A percentile compares a stretch with the other conserved stretches of the same genome.
Evolutionary conservation across 1,284 basidiomycete species (phyloP).

Genomic region (Leccinum insigne): DNA sequence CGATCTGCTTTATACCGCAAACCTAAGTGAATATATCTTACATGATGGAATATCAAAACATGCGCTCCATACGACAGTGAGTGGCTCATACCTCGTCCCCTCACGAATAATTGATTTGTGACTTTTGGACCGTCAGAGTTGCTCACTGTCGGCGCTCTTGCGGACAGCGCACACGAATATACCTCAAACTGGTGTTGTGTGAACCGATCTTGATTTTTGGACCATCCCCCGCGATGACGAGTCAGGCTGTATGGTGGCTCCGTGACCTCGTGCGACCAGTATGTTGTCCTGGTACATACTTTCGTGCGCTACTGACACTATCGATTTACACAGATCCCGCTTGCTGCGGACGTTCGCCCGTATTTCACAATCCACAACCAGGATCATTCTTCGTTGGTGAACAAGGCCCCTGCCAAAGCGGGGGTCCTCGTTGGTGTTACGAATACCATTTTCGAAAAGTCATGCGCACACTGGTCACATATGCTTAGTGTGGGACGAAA

Average conservation of each 20-base stretch:
- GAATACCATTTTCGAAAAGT: conserved; percentile 91
- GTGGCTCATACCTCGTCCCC: too few species aligned
- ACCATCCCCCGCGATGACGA: conserved; percentile 77
- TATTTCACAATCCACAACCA: conserved; percentile 97
- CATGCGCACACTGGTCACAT: conserved; percentile 94
- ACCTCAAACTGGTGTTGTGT: conserved; percentile 60
- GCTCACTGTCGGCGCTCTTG: too few species aligned
- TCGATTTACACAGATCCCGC: conserved; percentile 60
- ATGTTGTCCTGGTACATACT: conserved; percentile 23
- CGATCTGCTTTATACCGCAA: too few species aligned
- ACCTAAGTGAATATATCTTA: too few species aligned
- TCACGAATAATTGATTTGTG: too few species aligned
- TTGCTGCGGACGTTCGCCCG: conserved; percentile 86
- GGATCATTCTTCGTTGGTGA: conserved; percentile 77
- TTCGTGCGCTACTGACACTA: not conserved
- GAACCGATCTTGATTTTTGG: conserved; percentile 91
- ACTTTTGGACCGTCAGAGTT: too few species aligned
- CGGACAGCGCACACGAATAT: too few species aligned
- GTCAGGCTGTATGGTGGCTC: conserved; percentile 90
- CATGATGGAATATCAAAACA: too few species aligned
- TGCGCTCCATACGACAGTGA: too few species aligned
- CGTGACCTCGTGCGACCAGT: conserved; percentile 88
- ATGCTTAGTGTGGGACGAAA: conserved; percentile 65
- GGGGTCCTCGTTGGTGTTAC: conserved; percentile 91
- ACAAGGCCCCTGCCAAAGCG: conserved; percentile 80